Percentiles rank a stretch among this genome's conserved stretches.
Conservation (phyloP, 345 rosid genomes). For the Clarkia xantiana region DNA sequence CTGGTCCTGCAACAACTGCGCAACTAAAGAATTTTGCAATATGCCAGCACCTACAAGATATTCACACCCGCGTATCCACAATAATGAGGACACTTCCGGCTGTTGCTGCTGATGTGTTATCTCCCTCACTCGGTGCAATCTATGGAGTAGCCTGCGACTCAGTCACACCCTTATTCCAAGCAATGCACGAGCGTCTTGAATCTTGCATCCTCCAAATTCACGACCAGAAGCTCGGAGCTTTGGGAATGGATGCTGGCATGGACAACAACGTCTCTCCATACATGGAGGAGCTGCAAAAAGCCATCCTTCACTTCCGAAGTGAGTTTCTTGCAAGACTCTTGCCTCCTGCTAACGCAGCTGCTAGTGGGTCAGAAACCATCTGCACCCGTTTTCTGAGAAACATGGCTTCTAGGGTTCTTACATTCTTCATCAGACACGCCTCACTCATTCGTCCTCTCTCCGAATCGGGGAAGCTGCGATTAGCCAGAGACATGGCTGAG, state of each 20-base stretch:
- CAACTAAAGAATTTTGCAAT: slow-evolving; percentile 79
- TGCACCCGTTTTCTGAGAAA: slow-evolving; percentile 84
- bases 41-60: slow-evolving; percentile 86
- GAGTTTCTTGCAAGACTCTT: slow-evolving; percentile 78
- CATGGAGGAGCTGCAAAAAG: slow-evolving; percentile 93
- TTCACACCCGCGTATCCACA: slow-evolving; percentile 60
- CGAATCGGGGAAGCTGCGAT: slow-evolving; percentile 90
- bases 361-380: slow-evolving; percentile 60
- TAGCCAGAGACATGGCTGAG: slow-evolving; percentile 99
- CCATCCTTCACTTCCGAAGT: slow-evolving; percentile 70
- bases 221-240: slow-evolving; percentile 67
- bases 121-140: slow-evolving; percentile 57
- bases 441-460: slow-evolving; percentile 94
- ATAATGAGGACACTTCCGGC: slow-evolving; percentile 57
- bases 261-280: slow-evolving; percentile 85
- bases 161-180: slow-evolving; percentile 77
- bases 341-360: slow-evolving; percentile 44
- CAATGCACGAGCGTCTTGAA: slow-evolving; percentile 82
- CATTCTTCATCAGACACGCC: slow-evolving; percentile 81
- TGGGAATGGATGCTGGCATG: slow-evolving; percentile 63
- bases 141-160: slow-evolving; percentile 86
- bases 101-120: slow-evolving; percentile 67
- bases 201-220: slow-evolving; percentile 89
- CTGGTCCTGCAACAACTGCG: slow-evolving; percentile 73
- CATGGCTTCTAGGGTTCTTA: slow-evolving; percentile 80